phyloP scores from a whole-genome alignment of 495 filamentous ascomycete genomes.

The Chlorociboria aeruginascens region DNA sequence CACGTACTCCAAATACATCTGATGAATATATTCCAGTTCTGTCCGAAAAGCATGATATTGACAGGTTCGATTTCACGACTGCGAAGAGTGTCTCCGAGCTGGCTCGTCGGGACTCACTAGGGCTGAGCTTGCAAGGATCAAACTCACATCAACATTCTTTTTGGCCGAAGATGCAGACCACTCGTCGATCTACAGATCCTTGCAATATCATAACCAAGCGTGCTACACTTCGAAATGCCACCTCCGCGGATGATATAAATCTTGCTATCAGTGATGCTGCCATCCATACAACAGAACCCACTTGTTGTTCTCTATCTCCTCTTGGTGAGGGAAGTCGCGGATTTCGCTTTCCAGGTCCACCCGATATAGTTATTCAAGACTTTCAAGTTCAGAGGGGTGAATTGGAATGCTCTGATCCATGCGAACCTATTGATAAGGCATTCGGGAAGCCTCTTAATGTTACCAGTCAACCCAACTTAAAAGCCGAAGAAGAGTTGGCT shows the following conservation, averaged over 20 bases:
- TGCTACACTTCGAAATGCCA: background rate
- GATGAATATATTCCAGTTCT: background rate
- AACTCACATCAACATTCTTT: too few relatives aligned
- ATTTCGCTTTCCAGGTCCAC: background rate
- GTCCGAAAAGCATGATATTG: background rate
- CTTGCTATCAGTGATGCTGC: background rate
- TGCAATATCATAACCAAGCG: too few relatives aligned
- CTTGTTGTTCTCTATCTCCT: background rate
- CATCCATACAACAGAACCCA: background rate
- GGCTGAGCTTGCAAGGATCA: too few relatives aligned
- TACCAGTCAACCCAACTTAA: background rate
- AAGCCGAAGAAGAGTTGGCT: background rate
- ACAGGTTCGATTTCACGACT: constrained; percentile 12
- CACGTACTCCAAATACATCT: constrained; percentile 5
- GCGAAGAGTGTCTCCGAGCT: constrained; percentile 13
- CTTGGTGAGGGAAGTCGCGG: background rate
- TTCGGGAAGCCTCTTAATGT: constrained; percentile 5
- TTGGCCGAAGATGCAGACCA: too few relatives aligned
- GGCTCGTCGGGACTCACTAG: background rate
- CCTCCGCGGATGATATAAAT: background rate
- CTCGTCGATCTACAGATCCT: too few relatives aligned
- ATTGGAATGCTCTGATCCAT: constrained; percentile 8
- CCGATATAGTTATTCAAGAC: background rate
- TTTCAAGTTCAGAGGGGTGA: constrained; percentile 7
- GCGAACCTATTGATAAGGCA: constrained; percentile 2